Percentiles rank a stretch among this genome's conserved stretches.
Evolutionary conservation across 345 rosid species (phyloP).

Genomic region (Camelina neglecta): DNA sequence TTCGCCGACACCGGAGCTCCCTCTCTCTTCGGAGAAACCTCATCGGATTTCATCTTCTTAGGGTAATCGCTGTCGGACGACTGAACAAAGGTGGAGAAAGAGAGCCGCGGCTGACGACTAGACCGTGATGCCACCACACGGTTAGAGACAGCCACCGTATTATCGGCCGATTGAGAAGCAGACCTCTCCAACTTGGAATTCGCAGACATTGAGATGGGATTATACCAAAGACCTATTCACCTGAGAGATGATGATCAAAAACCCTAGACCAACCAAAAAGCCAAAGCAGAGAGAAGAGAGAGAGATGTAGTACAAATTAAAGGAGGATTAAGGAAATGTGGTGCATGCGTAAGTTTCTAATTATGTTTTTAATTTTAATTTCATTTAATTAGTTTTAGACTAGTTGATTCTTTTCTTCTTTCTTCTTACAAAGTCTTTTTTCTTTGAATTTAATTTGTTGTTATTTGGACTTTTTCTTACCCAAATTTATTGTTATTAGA

Average conservation of each 20-base stretch:
- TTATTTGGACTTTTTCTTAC: constrained; percentile 3
- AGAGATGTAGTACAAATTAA: neutral
- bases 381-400: neutral
- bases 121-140: constrained; percentile 70
- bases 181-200: constrained; percentile 51
- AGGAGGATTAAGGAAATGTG: constrained; percentile 44
- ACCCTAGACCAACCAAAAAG: constrained; percentile 30
- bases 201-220: constrained; percentile 51
- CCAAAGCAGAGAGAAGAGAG: neutral
- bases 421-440: neutral
- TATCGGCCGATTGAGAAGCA: constrained; percentile 41
- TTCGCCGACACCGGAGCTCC: constrained; percentile 32
- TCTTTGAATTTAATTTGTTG: neutral
- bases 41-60: constrained; percentile 28
- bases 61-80: constrained; percentile 44
- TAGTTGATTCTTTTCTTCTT: neutral
- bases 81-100: constrained; percentile 51
- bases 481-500: neutral
- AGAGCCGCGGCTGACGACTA: constrained; percentile 55
- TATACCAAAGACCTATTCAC: neutral
- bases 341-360: constrained; percentile 62
- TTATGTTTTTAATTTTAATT: constrained; percentile 43
- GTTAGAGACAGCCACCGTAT: constrained; percentile 25
- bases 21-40: constrained; percentile 33
- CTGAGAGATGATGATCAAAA: constrained; percentile 34